phyloP scores from a whole-genome alignment of 1,284 basidiomycete genomes.

The Rhodotorula sp. region DNA sequence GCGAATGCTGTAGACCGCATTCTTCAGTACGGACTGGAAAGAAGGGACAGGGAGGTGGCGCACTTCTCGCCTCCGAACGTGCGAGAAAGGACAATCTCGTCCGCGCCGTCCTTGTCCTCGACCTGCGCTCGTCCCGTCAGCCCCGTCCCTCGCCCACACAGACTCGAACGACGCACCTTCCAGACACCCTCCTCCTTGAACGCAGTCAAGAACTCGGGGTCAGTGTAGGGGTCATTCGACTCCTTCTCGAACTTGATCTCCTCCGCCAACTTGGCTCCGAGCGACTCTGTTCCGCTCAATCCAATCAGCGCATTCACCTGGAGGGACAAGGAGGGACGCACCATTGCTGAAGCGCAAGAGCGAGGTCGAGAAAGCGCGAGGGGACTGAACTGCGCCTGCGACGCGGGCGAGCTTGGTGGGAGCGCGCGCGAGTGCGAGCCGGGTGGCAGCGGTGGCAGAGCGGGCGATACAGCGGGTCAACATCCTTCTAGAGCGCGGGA shows the following conservation, averaged over 20 bases:
- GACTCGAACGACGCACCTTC: constrained; percentile 56
- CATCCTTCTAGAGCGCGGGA: background rate
- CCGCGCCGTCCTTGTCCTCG: constrained; percentile 67
- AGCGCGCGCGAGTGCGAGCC: constrained; percentile 1
- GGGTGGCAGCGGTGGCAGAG: background rate
- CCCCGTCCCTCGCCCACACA: background rate
- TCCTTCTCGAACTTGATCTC: constrained; percentile 85
- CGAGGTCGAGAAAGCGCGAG: constrained; percentile 10
- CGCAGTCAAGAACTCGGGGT: constrained; percentile 72
- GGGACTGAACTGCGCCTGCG: background rate
- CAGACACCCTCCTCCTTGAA: constrained; percentile 76
- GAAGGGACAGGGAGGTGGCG: constrained; percentile 46
- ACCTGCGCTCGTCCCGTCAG: constrained; percentile 55
- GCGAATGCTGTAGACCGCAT: constrained; percentile 59
- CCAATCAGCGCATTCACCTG: background rate
- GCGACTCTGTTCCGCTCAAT: constrained; percentile 51
- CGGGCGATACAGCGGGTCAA: constrained; percentile 2
- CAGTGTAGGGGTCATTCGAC: constrained; percentile 50
- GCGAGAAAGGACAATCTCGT: constrained; percentile 77
- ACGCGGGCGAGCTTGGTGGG: constrained; percentile 8
- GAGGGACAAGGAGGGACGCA: background rate
- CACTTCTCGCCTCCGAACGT: constrained; percentile 90
- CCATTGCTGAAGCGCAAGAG: constrained; percentile 38
- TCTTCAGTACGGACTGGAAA: background rate
- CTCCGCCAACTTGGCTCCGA: constrained; percentile 72